Evolutionary conservation across 441 rosid species (phyloP).

Genomic region (Hura crepitans): DNA sequence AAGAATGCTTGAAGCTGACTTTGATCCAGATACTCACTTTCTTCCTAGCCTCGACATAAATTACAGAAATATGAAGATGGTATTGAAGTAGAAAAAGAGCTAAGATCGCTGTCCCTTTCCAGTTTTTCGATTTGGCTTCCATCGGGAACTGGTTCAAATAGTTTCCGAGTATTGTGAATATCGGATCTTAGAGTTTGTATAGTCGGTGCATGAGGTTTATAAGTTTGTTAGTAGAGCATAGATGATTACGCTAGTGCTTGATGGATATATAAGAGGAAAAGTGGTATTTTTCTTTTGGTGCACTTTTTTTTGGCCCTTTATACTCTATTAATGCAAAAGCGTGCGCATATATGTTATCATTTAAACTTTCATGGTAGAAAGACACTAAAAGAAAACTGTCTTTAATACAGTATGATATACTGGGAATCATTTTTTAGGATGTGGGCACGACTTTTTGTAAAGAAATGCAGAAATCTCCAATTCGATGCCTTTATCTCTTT

Average conservation of each 20-base stretch:
- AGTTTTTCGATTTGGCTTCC: slow-evolving; percentile 13
- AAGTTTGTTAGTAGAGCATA: not conserved
- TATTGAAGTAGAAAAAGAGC: slow-evolving; percentile 21
- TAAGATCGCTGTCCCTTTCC: slow-evolving; percentile 12
- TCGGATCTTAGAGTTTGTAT: not conserved
- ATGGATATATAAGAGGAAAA: slow-evolving; percentile 5
- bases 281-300: not conserved
- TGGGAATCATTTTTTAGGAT: not conserved
- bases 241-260: not conserved
- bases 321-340: slow-evolving; percentile 10
- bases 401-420: not conserved
- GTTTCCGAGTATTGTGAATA: not conserved
- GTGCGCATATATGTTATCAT: slow-evolving; percentile 5
- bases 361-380: slow-evolving; percentile 6
- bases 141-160: slow-evolving; percentile 10
- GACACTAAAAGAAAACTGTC: slow-evolving; percentile 12
- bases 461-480: slow-evolving; percentile 8
- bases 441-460: slow-evolving; percentile 18
- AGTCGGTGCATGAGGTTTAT: not conserved
- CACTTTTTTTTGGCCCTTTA: slow-evolving; percentile 17
- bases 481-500: slow-evolving; percentile 11
- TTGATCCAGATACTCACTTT: slow-evolving; percentile 23
- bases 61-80: slow-evolving; percentile 10
- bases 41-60: slow-evolving; percentile 23
- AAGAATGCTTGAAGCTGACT: slow-evolving; percentile 2